phyloP scores from a whole-genome alignment of 2,329 filamentous ascomycete species.

The Fusarium succisae region DNA sequence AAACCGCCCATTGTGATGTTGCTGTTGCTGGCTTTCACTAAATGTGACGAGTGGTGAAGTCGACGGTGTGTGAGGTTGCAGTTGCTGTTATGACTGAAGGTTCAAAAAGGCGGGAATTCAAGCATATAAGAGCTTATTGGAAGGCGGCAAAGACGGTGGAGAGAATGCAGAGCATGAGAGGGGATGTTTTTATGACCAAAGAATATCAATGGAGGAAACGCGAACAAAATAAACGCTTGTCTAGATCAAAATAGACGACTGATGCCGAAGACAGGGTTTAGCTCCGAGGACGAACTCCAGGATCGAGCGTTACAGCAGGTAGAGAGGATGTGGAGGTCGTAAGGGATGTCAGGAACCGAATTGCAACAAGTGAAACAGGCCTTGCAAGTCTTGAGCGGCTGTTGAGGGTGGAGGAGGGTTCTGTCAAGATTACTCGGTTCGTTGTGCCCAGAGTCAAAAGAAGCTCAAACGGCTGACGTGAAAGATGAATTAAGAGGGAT shows the following conservation, averaged over 20 bases:
- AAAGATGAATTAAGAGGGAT: slow-evolving; percentile 12
- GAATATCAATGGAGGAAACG: slow-evolving; percentile 23
- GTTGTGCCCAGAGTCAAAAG: slow-evolving; percentile 7
- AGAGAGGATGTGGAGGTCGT: slow-evolving; percentile 28
- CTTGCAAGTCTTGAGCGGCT: slow-evolving; percentile 14
- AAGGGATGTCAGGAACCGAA: slow-evolving; percentile 17
- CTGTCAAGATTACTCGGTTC: slow-evolving; percentile 22
- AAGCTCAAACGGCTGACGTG: background rate
- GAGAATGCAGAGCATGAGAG: slow-evolving; percentile 9
- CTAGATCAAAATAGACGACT: slow-evolving; percentile 34
- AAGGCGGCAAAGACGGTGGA: slow-evolving; percentile 22
- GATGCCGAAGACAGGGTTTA: slow-evolving; percentile 28
- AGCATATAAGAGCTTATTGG: slow-evolving; percentile 27
- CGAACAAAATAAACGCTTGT: slow-evolving; percentile 37
- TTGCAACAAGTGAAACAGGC: slow-evolving; percentile 21
- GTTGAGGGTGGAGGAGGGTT: slow-evolving; percentile 11
- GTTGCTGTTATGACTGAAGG: slow-evolving; percentile 17
- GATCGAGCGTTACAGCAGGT: slow-evolving; percentile 27
- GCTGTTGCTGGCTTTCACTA: slow-evolving; percentile 32
- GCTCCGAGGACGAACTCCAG: slow-evolving; percentile 26
- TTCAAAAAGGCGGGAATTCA: slow-evolving; percentile 35
- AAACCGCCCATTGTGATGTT: slow-evolving; percentile 67
- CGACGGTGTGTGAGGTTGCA: slow-evolving; percentile 11
- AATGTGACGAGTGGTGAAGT: slow-evolving; percentile 30
- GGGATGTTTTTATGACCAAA: slow-evolving; percentile 13